These are phyloP conservation scores for Colletotrichum navitas DNA, from an alignment of 2,329 filamentous ascomycete genomes.

Conservation along the genomic window DNA sequence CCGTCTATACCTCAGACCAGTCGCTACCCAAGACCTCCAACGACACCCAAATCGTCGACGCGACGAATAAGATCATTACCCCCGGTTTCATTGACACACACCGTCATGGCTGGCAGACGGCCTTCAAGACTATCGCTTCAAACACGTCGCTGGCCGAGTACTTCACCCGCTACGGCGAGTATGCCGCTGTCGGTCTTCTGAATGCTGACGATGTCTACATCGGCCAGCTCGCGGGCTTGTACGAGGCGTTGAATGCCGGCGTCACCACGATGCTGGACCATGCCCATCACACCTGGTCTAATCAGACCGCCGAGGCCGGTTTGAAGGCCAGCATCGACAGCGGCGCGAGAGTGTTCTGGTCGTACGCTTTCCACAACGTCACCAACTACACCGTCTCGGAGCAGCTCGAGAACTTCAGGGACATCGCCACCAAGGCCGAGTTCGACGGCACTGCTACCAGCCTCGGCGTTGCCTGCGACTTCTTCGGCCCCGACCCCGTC, in stretches of 20 bases:
- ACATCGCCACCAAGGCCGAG: conserved; percentile 49
- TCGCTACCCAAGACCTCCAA: neutral
- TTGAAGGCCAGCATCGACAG: conserved; percentile 62
- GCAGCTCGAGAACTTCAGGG: conserved; percentile 54
- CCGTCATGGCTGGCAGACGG: conserved; percentile 68
- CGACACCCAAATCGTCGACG: conserved; percentile 60
- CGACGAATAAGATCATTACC: conserved; percentile 63
- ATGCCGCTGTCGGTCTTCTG: conserved; percentile 49
- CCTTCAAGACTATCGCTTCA: conserved; percentile 63
- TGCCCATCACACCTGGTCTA: conserved; percentile 62
- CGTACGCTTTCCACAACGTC: conserved; percentile 56
- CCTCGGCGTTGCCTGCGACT: conserved; percentile 59
- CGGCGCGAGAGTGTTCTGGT: conserved; percentile 62
- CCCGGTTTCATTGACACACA: conserved; percentile 71
- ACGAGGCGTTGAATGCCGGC: conserved; percentile 65
- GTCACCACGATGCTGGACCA: conserved; percentile 67
- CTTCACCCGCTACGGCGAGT: conserved; percentile 56
- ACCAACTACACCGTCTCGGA: conserved; percentile 51
- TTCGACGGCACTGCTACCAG: conserved; percentile 49
- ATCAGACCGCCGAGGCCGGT: conserved; percentile 57
- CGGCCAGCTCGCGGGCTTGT: conserved; percentile 60
- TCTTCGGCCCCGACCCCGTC: conserved; percentile 48
- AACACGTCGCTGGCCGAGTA: conserved; percentile 65
- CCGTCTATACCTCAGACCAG: conserved; percentile 46
- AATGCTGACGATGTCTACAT: conserved; percentile 60